phyloP scores from a whole-genome alignment of 345 rosid genomes.

The Salix dunnii region DNA sequence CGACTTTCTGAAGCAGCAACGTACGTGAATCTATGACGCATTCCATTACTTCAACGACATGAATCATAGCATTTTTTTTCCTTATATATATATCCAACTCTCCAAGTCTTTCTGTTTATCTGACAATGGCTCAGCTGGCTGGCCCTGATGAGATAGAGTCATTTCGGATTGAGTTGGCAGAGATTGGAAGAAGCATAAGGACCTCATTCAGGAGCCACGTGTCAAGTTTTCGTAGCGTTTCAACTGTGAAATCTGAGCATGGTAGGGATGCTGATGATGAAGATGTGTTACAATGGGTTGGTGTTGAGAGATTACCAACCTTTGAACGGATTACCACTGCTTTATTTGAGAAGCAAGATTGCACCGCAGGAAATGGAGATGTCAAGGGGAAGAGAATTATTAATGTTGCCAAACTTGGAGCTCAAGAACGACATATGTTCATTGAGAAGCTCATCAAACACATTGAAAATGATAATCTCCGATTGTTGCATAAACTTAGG shows the following conservation, averaged over 20 bases:
- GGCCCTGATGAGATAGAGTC: conserved; percentile 67
- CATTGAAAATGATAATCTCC: conserved; percentile 62
- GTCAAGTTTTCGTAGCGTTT: conserved; percentile 44
- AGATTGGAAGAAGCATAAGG: conserved; percentile 58
- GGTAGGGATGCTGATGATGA: conserved; percentile 18
- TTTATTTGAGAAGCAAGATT: conserved; percentile 32
- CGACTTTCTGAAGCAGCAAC: background rate
- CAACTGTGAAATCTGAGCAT: conserved; percentile 19
- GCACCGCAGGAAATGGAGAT: conserved; percentile 3
- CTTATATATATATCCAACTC: background rate
- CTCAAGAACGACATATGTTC: conserved; percentile 47
- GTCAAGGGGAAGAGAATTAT: conserved; percentile 32
- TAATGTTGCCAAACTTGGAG: conserved; percentile 58
- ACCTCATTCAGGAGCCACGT: conserved; percentile 50
- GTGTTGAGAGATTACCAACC: conserved; percentile 67
- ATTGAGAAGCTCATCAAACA: conserved; percentile 62
- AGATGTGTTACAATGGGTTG: conserved; percentile 57
- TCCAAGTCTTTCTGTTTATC: background rate
- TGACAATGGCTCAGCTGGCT: conserved; percentile 48
- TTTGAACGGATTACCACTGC: conserved; percentile 51
- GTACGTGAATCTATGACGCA: background rate
- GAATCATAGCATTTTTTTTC: background rate
- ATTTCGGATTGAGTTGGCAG: conserved; percentile 51
- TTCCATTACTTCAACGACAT: conserved; percentile 10
- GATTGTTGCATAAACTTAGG: conserved; percentile 45